Conservation (phyloP, 2,329 filamentous ascomycete genomes). For the Emericellopsis atlantica region DNA sequence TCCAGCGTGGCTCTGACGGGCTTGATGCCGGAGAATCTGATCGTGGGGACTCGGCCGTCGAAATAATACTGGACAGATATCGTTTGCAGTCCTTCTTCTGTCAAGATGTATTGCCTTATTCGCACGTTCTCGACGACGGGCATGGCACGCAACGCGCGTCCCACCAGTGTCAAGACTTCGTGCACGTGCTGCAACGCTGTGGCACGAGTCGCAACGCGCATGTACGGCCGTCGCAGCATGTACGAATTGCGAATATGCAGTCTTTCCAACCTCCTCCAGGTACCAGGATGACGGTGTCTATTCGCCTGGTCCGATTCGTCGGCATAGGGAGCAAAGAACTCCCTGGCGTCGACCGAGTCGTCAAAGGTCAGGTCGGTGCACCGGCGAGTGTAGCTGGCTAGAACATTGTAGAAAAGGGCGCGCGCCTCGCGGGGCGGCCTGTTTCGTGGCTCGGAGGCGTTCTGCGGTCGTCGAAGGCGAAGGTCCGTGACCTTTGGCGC, state of each 20-base stretch:
- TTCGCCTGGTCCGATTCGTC: neutral
- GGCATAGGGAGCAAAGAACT: constrained; percentile 1
- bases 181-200: constrained; percentile 2
- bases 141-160: constrained; percentile 2
- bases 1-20: neutral
- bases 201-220: neutral
- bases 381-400: neutral
- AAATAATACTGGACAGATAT: neutral
- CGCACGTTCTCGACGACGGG: neutral
- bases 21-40: neutral
- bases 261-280: constrained; percentile 1
- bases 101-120: constrained; percentile 1
- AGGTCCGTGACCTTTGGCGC: constrained; percentile 2
- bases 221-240: constrained; percentile 3
- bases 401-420: constrained; percentile 1
- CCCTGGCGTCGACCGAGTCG: constrained; percentile 1
- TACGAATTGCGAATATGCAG: constrained; percentile 3
- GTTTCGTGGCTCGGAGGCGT: neutral
- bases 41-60: neutral
- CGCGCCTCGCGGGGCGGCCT: neutral
- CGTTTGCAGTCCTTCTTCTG: neutral
- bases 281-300: neutral
- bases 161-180: constrained; percentile 1
- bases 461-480: constrained; percentile 1
- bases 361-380: constrained; percentile 2